Conservation (phyloP, 2,329 filamentous ascomycete species). For the Cladosporium austrohemisphaericum region DNA sequence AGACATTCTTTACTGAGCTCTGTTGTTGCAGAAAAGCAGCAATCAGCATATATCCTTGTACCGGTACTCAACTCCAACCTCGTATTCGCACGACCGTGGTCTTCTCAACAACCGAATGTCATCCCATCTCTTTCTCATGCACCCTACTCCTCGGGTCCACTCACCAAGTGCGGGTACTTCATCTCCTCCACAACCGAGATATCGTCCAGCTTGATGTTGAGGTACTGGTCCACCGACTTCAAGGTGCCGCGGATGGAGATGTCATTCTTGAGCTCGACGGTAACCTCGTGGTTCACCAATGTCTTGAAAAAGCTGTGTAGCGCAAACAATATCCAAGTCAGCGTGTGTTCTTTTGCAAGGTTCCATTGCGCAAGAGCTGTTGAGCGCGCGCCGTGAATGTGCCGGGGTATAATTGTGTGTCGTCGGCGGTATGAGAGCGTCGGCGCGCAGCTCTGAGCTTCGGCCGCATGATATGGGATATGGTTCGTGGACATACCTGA, state of each 20-base stretch:
- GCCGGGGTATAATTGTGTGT: too few relatives aligned
- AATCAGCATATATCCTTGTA: constrained; percentile 11
- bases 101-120: too few relatives aligned
- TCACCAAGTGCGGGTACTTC: constrained; percentile 87
- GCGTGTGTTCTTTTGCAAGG: not conserved
- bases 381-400: not conserved
- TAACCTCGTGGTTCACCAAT: constrained; percentile 94
- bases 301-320: constrained; percentile 88
- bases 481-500: constrained; percentile 23
- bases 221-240: constrained; percentile 97
- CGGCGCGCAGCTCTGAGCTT: too few relatives aligned
- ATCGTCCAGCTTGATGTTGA: constrained; percentile 98
- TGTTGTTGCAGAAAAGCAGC: constrained; percentile 27
- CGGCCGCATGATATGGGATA: too few relatives aligned
- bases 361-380: too few relatives aligned
- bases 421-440: not conserved
- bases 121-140: too few relatives aligned
- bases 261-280: constrained; percentile 98
- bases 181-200: constrained; percentile 89
- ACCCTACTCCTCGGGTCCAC: constrained; percentile 27
- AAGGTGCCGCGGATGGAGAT: constrained; percentile 93
- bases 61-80: not conserved
- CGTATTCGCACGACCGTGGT: not conserved
- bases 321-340: not conserved
- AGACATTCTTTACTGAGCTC: constrained; percentile 89